These are phyloP conservation scores for Backusella tarrabulga DNA, from an alignment of 192 early-diverging fungal genomes.

Conservation along the genomic window DNA sequence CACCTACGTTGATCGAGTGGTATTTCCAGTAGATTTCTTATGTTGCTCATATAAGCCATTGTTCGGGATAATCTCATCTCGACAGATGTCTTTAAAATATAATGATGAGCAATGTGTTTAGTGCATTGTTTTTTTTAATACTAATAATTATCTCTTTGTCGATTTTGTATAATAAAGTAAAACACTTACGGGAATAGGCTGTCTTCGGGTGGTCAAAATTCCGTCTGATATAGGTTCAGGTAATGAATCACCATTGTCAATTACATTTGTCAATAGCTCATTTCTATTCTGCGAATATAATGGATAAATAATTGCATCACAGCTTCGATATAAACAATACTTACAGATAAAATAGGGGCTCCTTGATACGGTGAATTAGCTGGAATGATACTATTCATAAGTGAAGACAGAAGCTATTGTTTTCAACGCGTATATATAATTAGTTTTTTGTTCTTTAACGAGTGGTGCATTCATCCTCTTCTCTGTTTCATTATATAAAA, in stretches of 20 bases:
- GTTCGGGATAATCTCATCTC: slow-evolving; percentile 27
- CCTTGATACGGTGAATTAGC: background rate
- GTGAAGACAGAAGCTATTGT: background rate
- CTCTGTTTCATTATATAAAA: background rate
- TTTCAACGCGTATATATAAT: background rate
- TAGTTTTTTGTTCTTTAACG: background rate
- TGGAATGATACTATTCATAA: background rate
- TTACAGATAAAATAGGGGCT: background rate
- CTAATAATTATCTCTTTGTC: background rate
- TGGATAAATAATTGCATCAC: background rate
- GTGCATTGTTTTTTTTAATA: background rate
- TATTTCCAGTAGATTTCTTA: slow-evolving; percentile 22
- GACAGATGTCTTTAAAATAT: slow-evolving; percentile 1
- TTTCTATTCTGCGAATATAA: background rate
- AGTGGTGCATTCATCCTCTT: background rate
- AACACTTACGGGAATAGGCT: background rate
- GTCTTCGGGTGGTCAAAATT: background rate
- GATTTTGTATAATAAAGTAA: background rate
- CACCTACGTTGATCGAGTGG: slow-evolving; percentile 25
- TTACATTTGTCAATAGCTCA: background rate
- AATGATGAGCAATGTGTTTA: background rate
- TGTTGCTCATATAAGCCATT: slow-evolving; percentile 27
- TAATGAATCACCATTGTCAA: background rate
- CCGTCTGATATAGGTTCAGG: background rate
- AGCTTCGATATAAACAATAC: background rate